Conservation (phyloP, 257 asterid genomes). For the Ilex asprella region DNA sequence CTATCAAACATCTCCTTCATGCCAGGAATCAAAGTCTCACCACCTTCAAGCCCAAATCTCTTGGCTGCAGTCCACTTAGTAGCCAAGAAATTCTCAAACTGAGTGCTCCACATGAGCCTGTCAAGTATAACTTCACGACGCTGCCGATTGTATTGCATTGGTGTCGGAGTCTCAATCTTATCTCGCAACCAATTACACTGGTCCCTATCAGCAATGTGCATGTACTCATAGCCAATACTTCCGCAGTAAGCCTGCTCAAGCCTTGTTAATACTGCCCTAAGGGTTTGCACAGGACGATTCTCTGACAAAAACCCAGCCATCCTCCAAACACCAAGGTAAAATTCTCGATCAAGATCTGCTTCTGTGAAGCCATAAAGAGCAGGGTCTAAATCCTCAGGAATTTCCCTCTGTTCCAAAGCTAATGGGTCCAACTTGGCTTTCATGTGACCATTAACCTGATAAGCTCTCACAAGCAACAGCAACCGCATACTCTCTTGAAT, state of each 20-base stretch:
- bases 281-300: conserved; percentile 32
- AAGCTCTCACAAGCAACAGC: conserved; percentile 25
- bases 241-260: conserved; percentile 33
- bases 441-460: conserved; percentile 32
- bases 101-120: conserved; percentile 25
- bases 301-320: conserved; percentile 30
- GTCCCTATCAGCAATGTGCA: conserved; percentile 32
- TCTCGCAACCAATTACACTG: conserved; percentile 30
- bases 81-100: conserved; percentile 31
- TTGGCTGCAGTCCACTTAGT: conserved; percentile 30
- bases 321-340: conserved; percentile 31
- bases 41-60: conserved; percentile 33
- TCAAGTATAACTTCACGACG: conserved; percentile 30
- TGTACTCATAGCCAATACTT: conserved; percentile 26
- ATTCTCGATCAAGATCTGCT: conserved; percentile 28
- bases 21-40: conserved; percentile 32
- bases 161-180: conserved; percentile 23
- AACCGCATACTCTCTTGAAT: conserved; percentile 33
- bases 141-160: conserved; percentile 22
- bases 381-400: conserved; percentile 28
- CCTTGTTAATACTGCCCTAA: conserved; percentile 23
- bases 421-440: conserved; percentile 31
- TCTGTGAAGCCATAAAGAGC: conserved; percentile 28
- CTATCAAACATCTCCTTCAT: conserved; percentile 33
- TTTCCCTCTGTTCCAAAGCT: conserved; percentile 18